Percentiles rank a stretch among this genome's conserved stretches.
These are phyloP conservation scores for Salisapilia sapeloensis DNA, from an alignment of 352 stramenopile genomes.

Conservation along the genomic window DNA sequence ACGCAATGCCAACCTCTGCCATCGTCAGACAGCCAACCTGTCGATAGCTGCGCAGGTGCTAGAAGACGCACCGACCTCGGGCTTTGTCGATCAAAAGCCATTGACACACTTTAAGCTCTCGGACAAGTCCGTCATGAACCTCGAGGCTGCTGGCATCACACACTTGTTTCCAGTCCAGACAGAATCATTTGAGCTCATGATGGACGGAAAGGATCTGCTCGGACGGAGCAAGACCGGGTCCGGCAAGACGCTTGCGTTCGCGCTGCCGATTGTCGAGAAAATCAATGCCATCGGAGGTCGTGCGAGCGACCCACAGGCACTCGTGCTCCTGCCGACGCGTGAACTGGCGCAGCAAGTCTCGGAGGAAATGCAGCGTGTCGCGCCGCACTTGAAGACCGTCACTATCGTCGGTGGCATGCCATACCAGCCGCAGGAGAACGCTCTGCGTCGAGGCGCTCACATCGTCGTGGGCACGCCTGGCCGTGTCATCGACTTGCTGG, in stretches of 20 bases:
- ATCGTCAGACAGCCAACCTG: no score
- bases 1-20: no score
- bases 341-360: slow-evolving; percentile 95
- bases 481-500: slow-evolving; percentile 93
- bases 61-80: slow-evolving; percentile 18
- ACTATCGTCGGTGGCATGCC: slow-evolving; percentile 89
- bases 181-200: slow-evolving; percentile 70
- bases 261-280: slow-evolving; percentile 60
- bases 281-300: slow-evolving; percentile 17
- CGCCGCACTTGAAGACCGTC: slow-evolving; percentile 79
- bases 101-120: slow-evolving; percentile 52
- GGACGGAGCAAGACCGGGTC: slow-evolving; percentile 70
- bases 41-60: no score
- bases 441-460: slow-evolving; percentile 82
- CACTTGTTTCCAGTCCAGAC: slow-evolving; percentile 73
- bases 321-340: slow-evolving; percentile 93
- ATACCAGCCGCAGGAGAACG: slow-evolving; percentile 86
- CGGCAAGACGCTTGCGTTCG: slow-evolving; percentile 67
- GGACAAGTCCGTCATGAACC: slow-evolving; percentile 28
- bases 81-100: slow-evolving; percentile 59
- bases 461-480: slow-evolving; percentile 93
- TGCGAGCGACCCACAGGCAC: slow-evolving; percentile 58
- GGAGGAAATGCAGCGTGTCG: slow-evolving; percentile 76
- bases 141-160: slow-evolving; percentile 45
- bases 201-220: slow-evolving; percentile 64